Conservation (phyloP, 768 basidiomycete species). For the Amanita pallidorosea region DNA sequence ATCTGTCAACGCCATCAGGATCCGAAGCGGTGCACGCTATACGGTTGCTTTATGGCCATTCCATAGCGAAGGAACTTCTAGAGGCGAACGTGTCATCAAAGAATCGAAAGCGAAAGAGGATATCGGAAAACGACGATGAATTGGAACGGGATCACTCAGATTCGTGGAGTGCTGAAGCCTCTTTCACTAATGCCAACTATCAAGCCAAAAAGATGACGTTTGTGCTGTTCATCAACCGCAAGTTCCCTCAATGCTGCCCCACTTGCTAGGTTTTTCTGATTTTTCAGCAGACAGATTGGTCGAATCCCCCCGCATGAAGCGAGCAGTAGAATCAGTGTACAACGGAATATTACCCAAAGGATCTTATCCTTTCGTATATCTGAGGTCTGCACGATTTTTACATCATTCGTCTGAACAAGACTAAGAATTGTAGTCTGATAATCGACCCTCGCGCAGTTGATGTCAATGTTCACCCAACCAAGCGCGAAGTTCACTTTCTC, state of each 20-base stretch:
- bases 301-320: constrained; percentile 79
- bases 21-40: constrained; percentile 64
- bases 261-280: not conserved
- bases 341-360: constrained; percentile 83
- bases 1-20: constrained; percentile 67
- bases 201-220: constrained; percentile 80
- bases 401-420: constrained; percentile 1
- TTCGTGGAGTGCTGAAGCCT: constrained; percentile 63
- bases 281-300: constrained; percentile 70
- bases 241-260: constrained; percentile 15
- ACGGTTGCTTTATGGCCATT: constrained; percentile 68
- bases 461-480: constrained; percentile 97
- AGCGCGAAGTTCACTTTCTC: constrained; percentile 91
- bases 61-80: constrained; percentile 69
- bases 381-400: constrained; percentile 47
- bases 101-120: constrained; percentile 11
- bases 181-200: constrained; percentile 82
- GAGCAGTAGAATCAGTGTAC: constrained; percentile 81
- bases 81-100: constrained; percentile 24
- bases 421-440: constrained; percentile 40
- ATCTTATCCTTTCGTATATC: constrained; percentile 81
- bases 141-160: constrained; percentile 26
- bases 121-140: constrained; percentile 17
- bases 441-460: constrained; percentile 86
- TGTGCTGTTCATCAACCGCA: constrained; percentile 92